phyloP scores from a whole-genome alignment of 331 rosid genomes.

The Ulmus americana region DNA sequence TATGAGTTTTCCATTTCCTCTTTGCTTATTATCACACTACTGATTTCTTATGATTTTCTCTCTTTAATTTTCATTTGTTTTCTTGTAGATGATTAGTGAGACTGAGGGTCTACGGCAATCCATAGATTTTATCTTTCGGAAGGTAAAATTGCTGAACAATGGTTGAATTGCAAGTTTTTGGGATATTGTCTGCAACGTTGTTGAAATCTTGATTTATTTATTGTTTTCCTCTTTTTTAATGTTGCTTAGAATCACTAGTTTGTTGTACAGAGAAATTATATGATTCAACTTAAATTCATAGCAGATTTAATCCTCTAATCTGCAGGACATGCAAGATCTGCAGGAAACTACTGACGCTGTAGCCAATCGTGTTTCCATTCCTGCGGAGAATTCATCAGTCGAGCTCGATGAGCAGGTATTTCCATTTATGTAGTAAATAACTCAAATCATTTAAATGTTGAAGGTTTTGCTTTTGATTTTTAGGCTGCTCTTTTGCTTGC shows the following conservation, averaged over 20 bases:
- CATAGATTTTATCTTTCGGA: no score
- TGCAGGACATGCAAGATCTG: constrained; percentile 37
- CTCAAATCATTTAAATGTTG: background rate
- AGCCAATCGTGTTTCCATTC: constrained; percentile 30
- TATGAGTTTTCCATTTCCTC: no score
- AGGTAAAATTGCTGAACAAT: no score
- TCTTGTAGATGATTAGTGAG: background rate
- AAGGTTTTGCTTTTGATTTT: background rate
- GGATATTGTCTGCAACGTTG: background rate
- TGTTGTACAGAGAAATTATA: background rate
- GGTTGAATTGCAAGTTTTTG: no score
- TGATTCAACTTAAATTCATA: no score
- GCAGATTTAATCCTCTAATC: constrained; percentile 15
- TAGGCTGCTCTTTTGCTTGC: background rate
- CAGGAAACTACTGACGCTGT: constrained; percentile 37
- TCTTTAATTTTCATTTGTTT: background rate
- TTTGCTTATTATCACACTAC: no score
- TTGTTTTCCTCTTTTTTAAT: background rate
- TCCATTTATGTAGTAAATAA: background rate
- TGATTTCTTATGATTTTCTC: background rate
- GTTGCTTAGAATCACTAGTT: background rate
- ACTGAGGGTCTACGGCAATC: no score
- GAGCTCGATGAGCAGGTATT: constrained; percentile 49
- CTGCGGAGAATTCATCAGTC: constrained; percentile 42
- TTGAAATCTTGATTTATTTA: background rate